Conservation (phyloP, 345 rosid species). For the Euclidium syriacum region DNA sequence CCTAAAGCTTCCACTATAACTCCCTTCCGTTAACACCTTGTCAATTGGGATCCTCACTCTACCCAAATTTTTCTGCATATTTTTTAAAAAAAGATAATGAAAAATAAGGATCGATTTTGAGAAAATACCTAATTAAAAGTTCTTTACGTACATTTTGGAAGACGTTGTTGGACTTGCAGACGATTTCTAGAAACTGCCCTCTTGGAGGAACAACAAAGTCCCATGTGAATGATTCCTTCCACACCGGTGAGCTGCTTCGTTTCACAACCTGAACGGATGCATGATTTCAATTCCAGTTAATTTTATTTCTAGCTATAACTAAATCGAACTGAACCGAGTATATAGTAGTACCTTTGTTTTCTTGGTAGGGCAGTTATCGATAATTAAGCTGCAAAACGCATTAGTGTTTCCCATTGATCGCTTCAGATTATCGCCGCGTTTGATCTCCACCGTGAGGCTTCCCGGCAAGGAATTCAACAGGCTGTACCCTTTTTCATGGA, state of each 20-base stretch:
- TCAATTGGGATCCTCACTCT: conserved; percentile 72
- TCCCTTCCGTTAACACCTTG: conserved; percentile 70
- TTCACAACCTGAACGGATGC: conserved; percentile 52
- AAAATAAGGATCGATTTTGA: too few relatives aligned
- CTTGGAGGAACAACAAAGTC: conserved; percentile 78
- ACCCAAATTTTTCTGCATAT: conserved; percentile 57
- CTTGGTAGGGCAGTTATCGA: conserved; percentile 66
- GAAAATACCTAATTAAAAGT: too few relatives aligned
- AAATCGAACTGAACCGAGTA: neutral
- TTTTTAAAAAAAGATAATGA: neutral
- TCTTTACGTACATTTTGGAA: conserved; percentile 58
- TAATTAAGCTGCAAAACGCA: conserved; percentile 75
- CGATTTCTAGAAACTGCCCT: conserved; percentile 78
- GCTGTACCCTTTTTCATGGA: conserved; percentile 75
- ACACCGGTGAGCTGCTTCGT: conserved; percentile 71
- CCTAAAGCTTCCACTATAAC: conserved; percentile 55
- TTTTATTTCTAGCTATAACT: neutral
- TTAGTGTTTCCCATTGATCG: conserved; percentile 69
- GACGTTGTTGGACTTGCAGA: conserved; percentile 76
- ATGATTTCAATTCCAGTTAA: neutral
- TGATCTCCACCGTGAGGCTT: conserved; percentile 66
- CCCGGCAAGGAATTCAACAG: conserved; percentile 86
- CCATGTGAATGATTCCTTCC: conserved; percentile 93
- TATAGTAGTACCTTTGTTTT: conserved; percentile 70
- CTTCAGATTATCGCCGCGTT: conserved; percentile 77